Evolutionary conservation across 2,329 filamentous ascomycete genomes (phyloP).

Genomic region (Xylaria sp.): DNA sequence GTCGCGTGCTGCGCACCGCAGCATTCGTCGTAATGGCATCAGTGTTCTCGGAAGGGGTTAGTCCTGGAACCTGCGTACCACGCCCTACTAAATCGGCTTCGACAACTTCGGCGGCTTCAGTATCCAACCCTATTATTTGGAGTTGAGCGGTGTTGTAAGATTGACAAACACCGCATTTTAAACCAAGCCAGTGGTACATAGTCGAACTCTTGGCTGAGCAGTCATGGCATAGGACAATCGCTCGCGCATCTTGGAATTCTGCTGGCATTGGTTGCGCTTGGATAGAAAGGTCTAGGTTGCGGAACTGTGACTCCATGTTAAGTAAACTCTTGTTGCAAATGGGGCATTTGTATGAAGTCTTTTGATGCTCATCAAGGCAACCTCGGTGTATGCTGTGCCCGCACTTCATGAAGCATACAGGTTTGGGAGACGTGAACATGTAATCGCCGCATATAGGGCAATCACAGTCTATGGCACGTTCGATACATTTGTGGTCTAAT

Average conservation of each 20-base stretch:
- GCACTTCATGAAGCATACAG: constrained; percentile 93
- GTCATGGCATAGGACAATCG: constrained; percentile 92
- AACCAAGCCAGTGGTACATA: constrained; percentile 91
- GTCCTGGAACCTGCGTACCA: constrained; percentile 38
- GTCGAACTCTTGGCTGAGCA: constrained; percentile 89
- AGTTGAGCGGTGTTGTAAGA: constrained; percentile 78
- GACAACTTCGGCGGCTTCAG: constrained; percentile 40
- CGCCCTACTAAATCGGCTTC: constrained; percentile 39
- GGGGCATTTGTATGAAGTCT: constrained; percentile 92
- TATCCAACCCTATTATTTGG: constrained; percentile 64
- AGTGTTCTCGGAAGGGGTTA: constrained; percentile 31
- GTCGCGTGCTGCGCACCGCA: constrained; percentile 45
- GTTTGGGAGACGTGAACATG: constrained; percentile 89
- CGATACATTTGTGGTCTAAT: constrained; percentile 90
- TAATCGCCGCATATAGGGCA: constrained; percentile 98
- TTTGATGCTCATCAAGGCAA: constrained; percentile 90
- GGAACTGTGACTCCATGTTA: constrained; percentile 97
- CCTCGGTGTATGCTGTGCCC: constrained; percentile 94
- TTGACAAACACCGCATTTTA: constrained; percentile 82
- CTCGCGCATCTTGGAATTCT: constrained; percentile 82
- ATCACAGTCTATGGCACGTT: constrained; percentile 92
- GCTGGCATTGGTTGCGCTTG: constrained; percentile 90
- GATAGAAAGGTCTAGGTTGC: constrained; percentile 89
- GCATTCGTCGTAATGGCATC: constrained; percentile 35
- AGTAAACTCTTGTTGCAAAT: constrained; percentile 96